Base-by-base conservation (phyloP, 371 early-diverging fungal genomes). In the Mucor lusitanicus region DNA sequence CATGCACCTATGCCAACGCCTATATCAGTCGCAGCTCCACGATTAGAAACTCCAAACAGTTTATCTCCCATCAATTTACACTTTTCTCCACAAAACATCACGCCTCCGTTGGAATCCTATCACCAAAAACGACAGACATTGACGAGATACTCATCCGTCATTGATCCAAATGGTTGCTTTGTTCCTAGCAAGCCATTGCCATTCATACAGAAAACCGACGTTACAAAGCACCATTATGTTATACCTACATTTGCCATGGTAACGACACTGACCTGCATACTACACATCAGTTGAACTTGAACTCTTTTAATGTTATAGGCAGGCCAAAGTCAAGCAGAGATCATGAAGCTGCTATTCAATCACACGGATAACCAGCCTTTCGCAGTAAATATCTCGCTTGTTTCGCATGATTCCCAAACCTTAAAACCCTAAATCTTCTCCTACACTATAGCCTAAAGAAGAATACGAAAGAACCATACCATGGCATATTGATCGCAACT, bases 241-340 rank as follows among this genome's bases (percentile, higher is more conserved):
- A 40, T 61, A 5, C 64, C 72, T 42, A 57, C 61, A 9, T 68
- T 68, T 67, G 57, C 64, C 0, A 68, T 64, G 68, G 72, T 72
- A 72, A 60, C 6, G 19, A 50, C 50, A 2, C 13, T 5, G n/a
- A 46, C 8, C 0, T 50, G 23, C 12, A 50, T 50, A 25, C 21
- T 50, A 30, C 30, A 30, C 5, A 21, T 23, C 4, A 23, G 25
- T 50, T 3, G 25, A 25, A 55, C n/a, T 35, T 33, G 3, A 60
- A 15, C 3, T 13, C 28, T 63, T 58, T 44, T 28, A 27, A 27
- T 15, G 1, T 37, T 56, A 3, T 50, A 72, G 72, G 61, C 62
- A 40, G 72, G 72, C 3, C 44, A 67, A 61, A 59, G 27, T n/a
- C 67, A 64, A 42, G 68, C 68, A 35, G 56, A 68, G 6, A 60